Evolutionary conservation across 2,329 filamentous ascomycete genomes (phyloP).

Genomic region (Fusarium sulawesiense): DNA sequence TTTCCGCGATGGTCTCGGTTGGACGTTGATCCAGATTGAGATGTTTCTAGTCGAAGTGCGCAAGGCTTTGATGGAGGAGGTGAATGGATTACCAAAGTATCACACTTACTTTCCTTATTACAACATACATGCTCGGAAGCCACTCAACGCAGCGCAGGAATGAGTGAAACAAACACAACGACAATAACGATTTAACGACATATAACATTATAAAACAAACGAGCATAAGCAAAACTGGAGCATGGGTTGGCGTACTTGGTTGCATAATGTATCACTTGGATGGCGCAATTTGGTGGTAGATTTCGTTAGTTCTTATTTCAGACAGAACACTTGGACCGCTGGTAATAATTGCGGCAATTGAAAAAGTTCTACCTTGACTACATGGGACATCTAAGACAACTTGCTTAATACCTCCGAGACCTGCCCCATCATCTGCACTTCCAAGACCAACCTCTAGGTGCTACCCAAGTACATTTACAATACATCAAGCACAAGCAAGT

Average conservation of each 20-base stretch:
- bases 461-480: too few species aligned
- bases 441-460: too few species aligned
- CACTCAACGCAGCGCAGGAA: slow-evolving; percentile 28
- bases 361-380: background rate
- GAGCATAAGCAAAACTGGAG: slow-evolving; percentile 10
- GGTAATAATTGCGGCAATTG: background rate
- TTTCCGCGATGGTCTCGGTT: slow-evolving; percentile 54
- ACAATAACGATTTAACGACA: slow-evolving; percentile 34
- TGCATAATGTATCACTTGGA: slow-evolving; percentile 9
- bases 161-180: background rate
- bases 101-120: slow-evolving; percentile 57
- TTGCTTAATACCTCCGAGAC: background rate
- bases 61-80: slow-evolving; percentile 52
- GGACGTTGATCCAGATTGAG: slow-evolving; percentile 57
- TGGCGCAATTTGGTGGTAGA: slow-evolving; percentile 13
- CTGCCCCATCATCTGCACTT: background rate
- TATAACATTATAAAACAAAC: background rate
- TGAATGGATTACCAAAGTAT: slow-evolving; percentile 49
- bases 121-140: slow-evolving; percentile 55
- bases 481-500: too few species aligned
- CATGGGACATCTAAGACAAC: background rate
- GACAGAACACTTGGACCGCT: background rate
- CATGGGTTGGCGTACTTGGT: slow-evolving; percentile 26
- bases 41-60: slow-evolving; percentile 58
- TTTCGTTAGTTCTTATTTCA: background rate